Evolutionary conservation across 352 stramenopile genomes (phyloP).

Genomic region (Phytophthora fragariae): DNA sequence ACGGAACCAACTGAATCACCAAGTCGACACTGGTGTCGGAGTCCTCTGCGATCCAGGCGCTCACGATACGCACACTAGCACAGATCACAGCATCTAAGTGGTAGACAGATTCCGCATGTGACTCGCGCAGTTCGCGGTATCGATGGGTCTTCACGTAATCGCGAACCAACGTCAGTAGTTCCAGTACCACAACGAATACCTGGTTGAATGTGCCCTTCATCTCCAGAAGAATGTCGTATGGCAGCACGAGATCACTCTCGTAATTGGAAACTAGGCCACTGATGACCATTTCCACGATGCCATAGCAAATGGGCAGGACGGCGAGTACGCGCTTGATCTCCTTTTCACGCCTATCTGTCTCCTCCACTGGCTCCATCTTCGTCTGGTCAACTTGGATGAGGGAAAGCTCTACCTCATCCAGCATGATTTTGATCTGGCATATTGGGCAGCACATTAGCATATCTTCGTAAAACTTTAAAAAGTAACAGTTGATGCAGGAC

Average conservation of each 20-base stretch:
- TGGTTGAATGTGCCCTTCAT: conserved; percentile 80
- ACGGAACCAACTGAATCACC: conserved; percentile 76
- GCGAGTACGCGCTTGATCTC: conserved; percentile 65
- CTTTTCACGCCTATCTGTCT: conserved; percentile 51
- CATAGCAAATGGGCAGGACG: conserved; percentile 81
- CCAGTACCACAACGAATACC: conserved; percentile 74
- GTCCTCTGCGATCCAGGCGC: conserved; percentile 87
- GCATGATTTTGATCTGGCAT: conserved; percentile 81
- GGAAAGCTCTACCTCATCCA: conserved; percentile 82
- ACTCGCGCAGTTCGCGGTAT: conserved; percentile 57
- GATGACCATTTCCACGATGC: conserved; percentile 78
- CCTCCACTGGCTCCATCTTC: conserved; percentile 53
- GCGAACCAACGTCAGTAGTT: conserved; percentile 69
- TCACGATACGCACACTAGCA: conserved; percentile 77
- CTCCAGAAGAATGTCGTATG: conserved; percentile 76
- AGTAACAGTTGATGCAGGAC: neutral
- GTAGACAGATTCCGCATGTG: conserved; percentile 41
- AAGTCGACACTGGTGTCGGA: conserved; percentile 76
- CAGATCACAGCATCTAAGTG: conserved; percentile 81
- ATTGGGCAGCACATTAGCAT: neutral
- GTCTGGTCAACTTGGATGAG: conserved; percentile 76
- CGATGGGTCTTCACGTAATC: conserved; percentile 82
- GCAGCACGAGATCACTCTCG: conserved; percentile 52
- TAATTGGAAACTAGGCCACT: conserved; percentile 63
- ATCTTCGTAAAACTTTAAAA: neutral